Percentiles rank a stretch among this genome's conserved stretches.
Conservation (phyloP, 306 rosid species). For the Rosa multiflora region DNA sequence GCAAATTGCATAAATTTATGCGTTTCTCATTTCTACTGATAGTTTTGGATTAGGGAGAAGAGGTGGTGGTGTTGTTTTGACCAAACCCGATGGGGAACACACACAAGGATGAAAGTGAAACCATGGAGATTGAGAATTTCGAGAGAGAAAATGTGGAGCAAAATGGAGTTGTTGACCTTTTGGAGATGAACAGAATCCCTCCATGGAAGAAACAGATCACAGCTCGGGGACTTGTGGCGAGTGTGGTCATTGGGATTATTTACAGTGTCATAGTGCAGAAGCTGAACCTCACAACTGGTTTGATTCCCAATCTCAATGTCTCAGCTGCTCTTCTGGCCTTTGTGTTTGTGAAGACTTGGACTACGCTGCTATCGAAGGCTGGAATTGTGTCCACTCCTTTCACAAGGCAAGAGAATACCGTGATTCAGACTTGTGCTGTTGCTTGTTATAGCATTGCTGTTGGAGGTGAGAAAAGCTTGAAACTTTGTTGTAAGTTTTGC, state of each 20-base stretch:
- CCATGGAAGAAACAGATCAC: constrained; percentile 86
- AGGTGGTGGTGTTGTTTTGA: constrained; percentile 5
- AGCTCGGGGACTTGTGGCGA: constrained; percentile 70
- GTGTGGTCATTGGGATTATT: constrained; percentile 62
- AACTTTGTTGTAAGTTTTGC: background rate
- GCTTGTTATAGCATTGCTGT: constrained; percentile 95
- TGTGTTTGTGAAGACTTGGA: constrained; percentile 82
- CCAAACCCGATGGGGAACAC: constrained; percentile 38
- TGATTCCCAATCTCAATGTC: constrained; percentile 94
- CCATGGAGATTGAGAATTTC: constrained; percentile 46
- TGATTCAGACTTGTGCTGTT: constrained; percentile 95
- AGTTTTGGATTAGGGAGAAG: constrained; percentile 13
- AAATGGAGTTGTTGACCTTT: constrained; percentile 36
- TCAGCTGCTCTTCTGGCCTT: constrained; percentile 97
- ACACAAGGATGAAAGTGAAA: constrained; percentile 37
- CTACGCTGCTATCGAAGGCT: constrained; percentile 69
- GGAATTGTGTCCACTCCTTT: constrained; percentile 76
- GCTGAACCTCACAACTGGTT: constrained; percentile 92
- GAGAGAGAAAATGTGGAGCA: constrained; percentile 44
- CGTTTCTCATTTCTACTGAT: constrained; percentile 11
- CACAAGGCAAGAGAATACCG: constrained; percentile 88
- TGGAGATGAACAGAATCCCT: constrained; percentile 46
- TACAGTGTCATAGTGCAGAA: constrained; percentile 91
- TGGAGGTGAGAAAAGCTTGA: constrained; percentile 58
- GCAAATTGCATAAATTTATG: background rate